Conservation (phyloP, 2,329 filamentous ascomycete genomes). For the Volutella citrinella region DNA sequence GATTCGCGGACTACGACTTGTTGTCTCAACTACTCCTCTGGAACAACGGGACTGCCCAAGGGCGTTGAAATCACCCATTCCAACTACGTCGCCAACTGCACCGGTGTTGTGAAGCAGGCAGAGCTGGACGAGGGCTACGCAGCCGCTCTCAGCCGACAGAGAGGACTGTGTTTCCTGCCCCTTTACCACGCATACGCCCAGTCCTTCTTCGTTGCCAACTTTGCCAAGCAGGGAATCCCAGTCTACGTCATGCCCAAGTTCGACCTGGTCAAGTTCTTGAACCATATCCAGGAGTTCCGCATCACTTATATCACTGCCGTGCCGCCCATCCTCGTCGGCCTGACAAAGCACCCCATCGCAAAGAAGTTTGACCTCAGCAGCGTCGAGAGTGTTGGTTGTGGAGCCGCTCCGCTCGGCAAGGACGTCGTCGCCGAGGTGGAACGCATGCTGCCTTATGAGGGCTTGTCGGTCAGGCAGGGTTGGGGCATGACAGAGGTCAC, state of each 20-base stretch:
- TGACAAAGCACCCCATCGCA: constrained; percentile 67
- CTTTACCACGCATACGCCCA: constrained; percentile 75
- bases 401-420: constrained; percentile 64
- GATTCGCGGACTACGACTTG: constrained; percentile 53
- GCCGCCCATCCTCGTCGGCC: constrained; percentile 69
- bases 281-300: constrained; percentile 62
- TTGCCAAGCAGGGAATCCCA: constrained; percentile 51
- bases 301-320: constrained; percentile 66
- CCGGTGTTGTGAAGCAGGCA: constrained; percentile 45
- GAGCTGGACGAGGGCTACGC: constrained; percentile 47
- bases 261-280: constrained; percentile 69
- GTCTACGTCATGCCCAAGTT: constrained; percentile 78
- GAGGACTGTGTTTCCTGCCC: constrained; percentile 66
- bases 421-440: constrained; percentile 44
- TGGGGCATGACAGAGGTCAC: constrained; percentile 89
- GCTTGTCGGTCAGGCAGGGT: constrained; percentile 55
- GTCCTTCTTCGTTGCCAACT: constrained; percentile 62
- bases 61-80: constrained; percentile 75
- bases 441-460: constrained; percentile 46
- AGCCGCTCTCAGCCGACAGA: constrained; percentile 32
- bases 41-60: constrained; percentile 78
- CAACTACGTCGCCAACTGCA: constrained; percentile 70
- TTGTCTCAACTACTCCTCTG: constrained; percentile 75
- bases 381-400: constrained; percentile 55
- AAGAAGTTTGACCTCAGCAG: constrained; percentile 68